Percentiles rank a stretch among this genome's conserved stretches.
Evolutionary conservation across 257 asterid genomes (phyloP).

Genomic region (Primulina eburnea): DNA sequence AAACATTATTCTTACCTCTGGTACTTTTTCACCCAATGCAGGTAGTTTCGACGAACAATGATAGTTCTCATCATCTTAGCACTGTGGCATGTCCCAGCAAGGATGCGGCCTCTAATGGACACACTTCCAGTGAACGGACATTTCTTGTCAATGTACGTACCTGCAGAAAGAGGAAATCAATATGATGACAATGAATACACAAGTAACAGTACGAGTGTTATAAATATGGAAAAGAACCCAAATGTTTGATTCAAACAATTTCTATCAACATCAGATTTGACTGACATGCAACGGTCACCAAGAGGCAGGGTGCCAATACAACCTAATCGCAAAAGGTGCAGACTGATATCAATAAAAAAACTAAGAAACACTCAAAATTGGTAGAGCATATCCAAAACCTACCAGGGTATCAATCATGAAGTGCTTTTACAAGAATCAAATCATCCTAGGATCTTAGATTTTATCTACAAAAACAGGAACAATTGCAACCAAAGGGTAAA

Average conservation of each 20-base stretch:
- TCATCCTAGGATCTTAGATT: not conserved
- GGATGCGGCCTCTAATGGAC: conserved; percentile 81
- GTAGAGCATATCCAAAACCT: not conserved
- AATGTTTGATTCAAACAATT: not conserved
- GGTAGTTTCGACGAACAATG: conserved; percentile 66
- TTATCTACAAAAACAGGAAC: too few relatives aligned
- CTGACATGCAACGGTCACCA: not conserved
- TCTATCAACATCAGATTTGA: not conserved
- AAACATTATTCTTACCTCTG: conserved; percentile 40
- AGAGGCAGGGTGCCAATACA: not conserved
- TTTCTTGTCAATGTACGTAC: conserved; percentile 74
- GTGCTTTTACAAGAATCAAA: not conserved
- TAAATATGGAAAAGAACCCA: not conserved
- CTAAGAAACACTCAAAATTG: not conserved
- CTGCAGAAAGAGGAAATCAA: conserved; percentile 27
- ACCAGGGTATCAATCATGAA: not conserved
- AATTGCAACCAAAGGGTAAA: not conserved
- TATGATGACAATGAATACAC: too few relatives aligned
- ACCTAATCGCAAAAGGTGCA: not conserved
- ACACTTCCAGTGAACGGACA: conserved; percentile 79
- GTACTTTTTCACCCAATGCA: conserved; percentile 76
- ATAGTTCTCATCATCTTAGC: conserved; percentile 84
- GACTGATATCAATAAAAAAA: not conserved
- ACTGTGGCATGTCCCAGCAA: conserved; percentile 87
- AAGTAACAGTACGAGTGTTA: not conserved